Percentiles rank a stretch among this genome's conserved stretches.
Conservation (phyloP, 768 basidiomycete genomes). For the Hypsizygus marmoreus region DNA sequence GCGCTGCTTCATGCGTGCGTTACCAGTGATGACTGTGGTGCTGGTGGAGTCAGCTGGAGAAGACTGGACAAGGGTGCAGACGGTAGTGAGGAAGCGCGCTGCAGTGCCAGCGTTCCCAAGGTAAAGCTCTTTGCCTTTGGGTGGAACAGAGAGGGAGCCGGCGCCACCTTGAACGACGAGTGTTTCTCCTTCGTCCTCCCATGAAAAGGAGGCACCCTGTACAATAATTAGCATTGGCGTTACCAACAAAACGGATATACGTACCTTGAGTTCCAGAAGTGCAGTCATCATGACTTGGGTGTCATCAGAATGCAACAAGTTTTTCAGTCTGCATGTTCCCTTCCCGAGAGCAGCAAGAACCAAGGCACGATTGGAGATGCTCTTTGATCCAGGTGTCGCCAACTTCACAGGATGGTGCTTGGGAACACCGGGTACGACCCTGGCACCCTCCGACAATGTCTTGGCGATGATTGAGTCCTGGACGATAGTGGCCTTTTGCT, state of each 20-base stretch:
- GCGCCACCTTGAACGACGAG: slow-evolving; percentile 88
- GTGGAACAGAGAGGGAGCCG: slow-evolving; percentile 77
- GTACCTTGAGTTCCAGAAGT: slow-evolving; percentile 80
- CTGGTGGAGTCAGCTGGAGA: slow-evolving; percentile 38
- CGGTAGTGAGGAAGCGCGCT: slow-evolving; percentile 94
- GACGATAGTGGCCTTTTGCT: slow-evolving; percentile 88
- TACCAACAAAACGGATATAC: slow-evolving; percentile 14
- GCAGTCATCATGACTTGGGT: slow-evolving; percentile 99
- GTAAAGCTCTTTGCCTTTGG: slow-evolving; percentile 85
- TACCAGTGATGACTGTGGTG: slow-evolving; percentile 89
- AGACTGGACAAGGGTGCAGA: slow-evolving; percentile 82
- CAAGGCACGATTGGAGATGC: slow-evolving; percentile 92
- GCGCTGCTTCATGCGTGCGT: slow-evolving; percentile 98
- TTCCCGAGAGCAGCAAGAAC: slow-evolving; percentile 90
- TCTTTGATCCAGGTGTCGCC: slow-evolving; percentile 95
- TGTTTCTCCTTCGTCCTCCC: slow-evolving; percentile 97
- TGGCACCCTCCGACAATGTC: slow-evolving; percentile 79
- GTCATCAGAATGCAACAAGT: slow-evolving; percentile 95
- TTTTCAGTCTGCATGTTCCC: slow-evolving; percentile 86
- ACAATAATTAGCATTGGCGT: slow-evolving; percentile 1
- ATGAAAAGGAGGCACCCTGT: slow-evolving; percentile 88
- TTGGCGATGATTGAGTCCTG: slow-evolving; percentile 79
- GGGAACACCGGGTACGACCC: slow-evolving; percentile 70
- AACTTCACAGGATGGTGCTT: slow-evolving; percentile 61
- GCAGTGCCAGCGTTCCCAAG: slow-evolving; percentile 98